These are phyloP conservation scores for Colletotrichum plurivorum DNA, from an alignment of 2,329 filamentous ascomycete species.

Conservation along the genomic window DNA sequence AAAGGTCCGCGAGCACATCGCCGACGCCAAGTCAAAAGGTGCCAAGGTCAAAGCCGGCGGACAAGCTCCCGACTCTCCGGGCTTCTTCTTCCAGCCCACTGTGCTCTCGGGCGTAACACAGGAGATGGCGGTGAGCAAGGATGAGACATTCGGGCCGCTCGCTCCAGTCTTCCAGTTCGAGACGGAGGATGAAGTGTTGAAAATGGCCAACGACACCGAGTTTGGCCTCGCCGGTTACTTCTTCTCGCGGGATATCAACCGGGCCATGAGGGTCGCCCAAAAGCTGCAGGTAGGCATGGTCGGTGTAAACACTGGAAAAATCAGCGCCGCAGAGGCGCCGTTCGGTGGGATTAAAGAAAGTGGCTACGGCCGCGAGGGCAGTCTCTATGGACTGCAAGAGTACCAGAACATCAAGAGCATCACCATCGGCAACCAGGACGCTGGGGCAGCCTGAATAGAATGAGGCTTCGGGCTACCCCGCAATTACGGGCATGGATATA, in stretches of 20 bases:
- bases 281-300: conserved; percentile 62
- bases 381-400: conserved; percentile 49
- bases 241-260: conserved; percentile 65
- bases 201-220: conserved; percentile 74
- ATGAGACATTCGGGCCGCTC: conserved; percentile 82
- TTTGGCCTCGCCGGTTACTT: conserved; percentile 82
- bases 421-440: conserved; percentile 11
- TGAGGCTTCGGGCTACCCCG: no score
- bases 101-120: conserved; percentile 76
- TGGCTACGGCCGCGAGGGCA: conserved; percentile 51
- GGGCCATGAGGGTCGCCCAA: conserved; percentile 60
- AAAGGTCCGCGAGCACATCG: conserved; percentile 74
- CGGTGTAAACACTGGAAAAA: conserved; percentile 52
- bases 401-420: conserved; percentile 46
- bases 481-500: no score
- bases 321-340: conserved; percentile 51
- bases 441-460: neutral
- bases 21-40: conserved; percentile 73
- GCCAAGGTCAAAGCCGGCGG: conserved; percentile 72
- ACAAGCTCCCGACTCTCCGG: conserved; percentile 67
- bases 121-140: conserved; percentile 75
- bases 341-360: conserved; percentile 54
- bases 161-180: conserved; percentile 79
- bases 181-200: conserved; percentile 77
- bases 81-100: conserved; percentile 79